These are phyloP conservation scores for Bremia lactucae DNA, from an alignment of 352 stramenopile genomes.

Conservation along the genomic window DNA sequence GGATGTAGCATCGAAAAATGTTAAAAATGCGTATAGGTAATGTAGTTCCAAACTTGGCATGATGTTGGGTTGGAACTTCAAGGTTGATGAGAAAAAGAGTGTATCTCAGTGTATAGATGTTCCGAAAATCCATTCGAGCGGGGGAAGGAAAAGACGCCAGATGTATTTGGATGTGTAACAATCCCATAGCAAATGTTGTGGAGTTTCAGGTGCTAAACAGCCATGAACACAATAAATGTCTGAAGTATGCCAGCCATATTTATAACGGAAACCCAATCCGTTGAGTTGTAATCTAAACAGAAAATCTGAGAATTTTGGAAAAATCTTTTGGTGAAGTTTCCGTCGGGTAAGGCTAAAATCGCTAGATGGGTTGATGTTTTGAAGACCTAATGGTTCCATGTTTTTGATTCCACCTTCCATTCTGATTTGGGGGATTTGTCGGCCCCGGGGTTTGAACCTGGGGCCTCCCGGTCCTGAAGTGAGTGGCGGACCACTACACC, in stretches of 20 bases:
- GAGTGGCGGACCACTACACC: too few relatives aligned
- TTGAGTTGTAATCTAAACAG: constrained; percentile 3
- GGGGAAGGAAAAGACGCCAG: neutral
- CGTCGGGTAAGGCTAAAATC: neutral
- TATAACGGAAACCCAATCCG: constrained; percentile 2
- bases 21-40: constrained; percentile 1
- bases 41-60: neutral
- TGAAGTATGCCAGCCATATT: neutral
- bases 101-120: neutral
- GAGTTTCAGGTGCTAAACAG: neutral
- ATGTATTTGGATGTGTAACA: neutral
- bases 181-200: constrained; percentile 1
- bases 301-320: neutral
- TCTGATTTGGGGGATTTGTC: neutral
- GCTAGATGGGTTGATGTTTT: neutral
- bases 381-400: neutral
- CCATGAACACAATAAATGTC: neutral
- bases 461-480: too few relatives aligned
- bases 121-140: neutral
- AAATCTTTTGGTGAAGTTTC: neutral
- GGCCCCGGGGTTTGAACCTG: too few relatives aligned
- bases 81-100: neutral
- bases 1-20: constrained; percentile 1
- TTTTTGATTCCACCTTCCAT: neutral
- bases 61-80: neutral